A percentile compares a stretch with the other conserved stretches of the same genome.
Conservation (phyloP, 1,139 yeast genomes). For the Arxiozyma bovina region DNA sequence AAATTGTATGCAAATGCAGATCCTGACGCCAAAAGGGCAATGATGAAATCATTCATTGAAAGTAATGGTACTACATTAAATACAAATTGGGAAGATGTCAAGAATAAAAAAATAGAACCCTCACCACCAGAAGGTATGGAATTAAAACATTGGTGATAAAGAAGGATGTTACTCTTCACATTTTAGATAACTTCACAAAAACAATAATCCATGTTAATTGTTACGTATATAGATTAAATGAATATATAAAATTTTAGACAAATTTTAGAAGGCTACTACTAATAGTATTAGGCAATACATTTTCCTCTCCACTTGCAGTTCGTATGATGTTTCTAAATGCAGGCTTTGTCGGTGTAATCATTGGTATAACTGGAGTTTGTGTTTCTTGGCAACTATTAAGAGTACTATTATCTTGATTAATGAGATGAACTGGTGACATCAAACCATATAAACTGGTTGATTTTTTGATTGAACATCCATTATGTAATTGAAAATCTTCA, state of each 20-base stretch:
- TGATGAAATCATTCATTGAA: constrained; percentile 94
- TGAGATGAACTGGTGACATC: constrained; percentile 4
- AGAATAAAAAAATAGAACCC: constrained; percentile 54
- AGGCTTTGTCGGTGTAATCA: neutral
- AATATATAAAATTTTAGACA: neutral
- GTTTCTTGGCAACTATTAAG: neutral
- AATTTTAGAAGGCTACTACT: neutral
- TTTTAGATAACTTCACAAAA: neutral
- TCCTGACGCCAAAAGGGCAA: constrained; percentile 82
- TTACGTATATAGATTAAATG: neutral
- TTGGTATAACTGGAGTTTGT: neutral
- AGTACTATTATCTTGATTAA: neutral
- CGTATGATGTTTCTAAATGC: neutral
- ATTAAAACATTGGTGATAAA: constrained; percentile 32
- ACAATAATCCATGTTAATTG: too few relatives aligned
- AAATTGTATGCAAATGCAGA: constrained; percentile 71
- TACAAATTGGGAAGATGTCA: constrained; percentile 92
- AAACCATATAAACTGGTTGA: constrained; percentile 1
- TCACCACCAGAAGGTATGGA: constrained; percentile 72
- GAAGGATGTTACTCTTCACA: neutral
- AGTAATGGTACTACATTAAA: constrained; percentile 90
- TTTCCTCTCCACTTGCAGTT: neutral
- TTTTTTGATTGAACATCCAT: neutral
- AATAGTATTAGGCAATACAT: neutral
- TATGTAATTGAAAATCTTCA: neutral